A percentile compares a stretch with the other conserved stretches of the same genome.
Conservation (phyloP, 305 asterid species). For the Fraxinus greggii region DNA sequence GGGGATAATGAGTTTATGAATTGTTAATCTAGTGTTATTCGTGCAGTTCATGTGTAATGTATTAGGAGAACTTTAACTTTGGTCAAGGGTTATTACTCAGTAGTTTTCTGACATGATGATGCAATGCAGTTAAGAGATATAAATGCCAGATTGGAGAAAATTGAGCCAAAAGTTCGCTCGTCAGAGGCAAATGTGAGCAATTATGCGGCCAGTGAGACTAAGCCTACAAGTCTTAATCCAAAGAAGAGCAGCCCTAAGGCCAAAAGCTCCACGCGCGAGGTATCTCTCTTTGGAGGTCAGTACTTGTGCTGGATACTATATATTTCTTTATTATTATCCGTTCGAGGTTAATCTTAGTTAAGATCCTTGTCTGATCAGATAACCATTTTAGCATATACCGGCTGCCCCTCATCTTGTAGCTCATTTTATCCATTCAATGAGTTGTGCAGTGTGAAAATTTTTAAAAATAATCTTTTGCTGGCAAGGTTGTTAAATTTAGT, state of each 20-base stretch:
- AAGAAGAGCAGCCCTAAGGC: slow-evolving; percentile 95
- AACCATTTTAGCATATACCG: background rate
- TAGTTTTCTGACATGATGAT: slow-evolving; percentile 31
- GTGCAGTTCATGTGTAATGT: background rate
- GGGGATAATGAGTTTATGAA: slow-evolving; percentile 2
- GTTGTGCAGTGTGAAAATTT: background rate
- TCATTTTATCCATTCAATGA: slow-evolving; percentile 12
- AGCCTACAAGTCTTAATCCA: slow-evolving; percentile 50
- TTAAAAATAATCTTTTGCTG: slow-evolving; percentile 14
- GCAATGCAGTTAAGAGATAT: slow-evolving; percentile 81
- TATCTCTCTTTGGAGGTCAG: slow-evolving; percentile 95
- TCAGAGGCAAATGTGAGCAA: slow-evolving; percentile 67
- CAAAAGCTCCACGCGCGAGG: slow-evolving; percentile 69
- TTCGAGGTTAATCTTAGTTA: slow-evolving; percentile 2
- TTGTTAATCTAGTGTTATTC: background rate
- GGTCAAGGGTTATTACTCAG: slow-evolving; percentile 29
- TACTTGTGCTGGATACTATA: slow-evolving; percentile 20
- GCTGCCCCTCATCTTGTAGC: background rate
- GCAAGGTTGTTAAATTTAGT: background rate
- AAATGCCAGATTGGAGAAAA: slow-evolving; percentile 80
- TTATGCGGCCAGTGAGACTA: slow-evolving; percentile 57
- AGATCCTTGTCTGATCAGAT: slow-evolving; percentile 14
- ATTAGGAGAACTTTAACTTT: background rate
- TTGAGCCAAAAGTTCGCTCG: slow-evolving; percentile 75
- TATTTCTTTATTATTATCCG: slow-evolving; percentile 9